Evolutionary conservation across 75 land plant species (phyloP).

Genomic region (Cunninghamia lanceolata): DNA sequence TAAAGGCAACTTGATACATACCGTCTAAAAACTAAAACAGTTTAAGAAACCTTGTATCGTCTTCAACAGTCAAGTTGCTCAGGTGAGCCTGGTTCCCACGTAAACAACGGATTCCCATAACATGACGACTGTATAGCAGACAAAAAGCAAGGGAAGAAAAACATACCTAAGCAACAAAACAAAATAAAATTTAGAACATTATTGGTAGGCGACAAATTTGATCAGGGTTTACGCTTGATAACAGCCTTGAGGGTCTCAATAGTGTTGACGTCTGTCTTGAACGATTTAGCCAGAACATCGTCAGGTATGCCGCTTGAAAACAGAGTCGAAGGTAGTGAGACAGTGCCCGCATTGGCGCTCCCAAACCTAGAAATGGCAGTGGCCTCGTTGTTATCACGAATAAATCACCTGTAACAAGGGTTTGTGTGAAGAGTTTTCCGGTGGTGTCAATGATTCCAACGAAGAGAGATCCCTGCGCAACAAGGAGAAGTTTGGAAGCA

Average conservation of each 20-base stretch:
- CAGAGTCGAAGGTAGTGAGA: conserved; percentile 11
- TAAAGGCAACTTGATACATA: no score
- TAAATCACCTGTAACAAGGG: conserved; percentile 23
- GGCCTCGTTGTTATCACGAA: conserved; percentile 38
- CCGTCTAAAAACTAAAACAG: no score
- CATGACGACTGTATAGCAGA: no score
- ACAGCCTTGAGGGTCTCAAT: conserved; percentile 7
- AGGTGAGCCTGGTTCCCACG: no score
- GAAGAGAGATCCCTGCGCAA: conserved; percentile 18
- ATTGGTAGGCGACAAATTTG: neutral
- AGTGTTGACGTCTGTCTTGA: conserved; percentile 13
- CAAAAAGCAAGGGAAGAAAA: no score
- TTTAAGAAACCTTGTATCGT: no score
- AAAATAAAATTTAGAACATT: no score
- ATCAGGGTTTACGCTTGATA: neutral
- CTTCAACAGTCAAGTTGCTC: no score
- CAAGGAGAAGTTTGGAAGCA: conserved; percentile 20
- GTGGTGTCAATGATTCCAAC: conserved; percentile 38
- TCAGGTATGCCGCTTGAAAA: conserved; percentile 16
- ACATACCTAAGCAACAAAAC: no score
- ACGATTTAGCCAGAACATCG: conserved; percentile 11
- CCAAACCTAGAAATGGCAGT: conserved; percentile 23
- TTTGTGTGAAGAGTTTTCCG: conserved; percentile 22
- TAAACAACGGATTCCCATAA: no score
- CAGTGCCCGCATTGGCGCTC: conserved; percentile 16